Evolutionary conservation across 2,329 filamentous ascomycete genomes (phyloP), one percentile per base, ranked within the genome.

Genomic region (Phyllosticta citrichinensis): DNA sequence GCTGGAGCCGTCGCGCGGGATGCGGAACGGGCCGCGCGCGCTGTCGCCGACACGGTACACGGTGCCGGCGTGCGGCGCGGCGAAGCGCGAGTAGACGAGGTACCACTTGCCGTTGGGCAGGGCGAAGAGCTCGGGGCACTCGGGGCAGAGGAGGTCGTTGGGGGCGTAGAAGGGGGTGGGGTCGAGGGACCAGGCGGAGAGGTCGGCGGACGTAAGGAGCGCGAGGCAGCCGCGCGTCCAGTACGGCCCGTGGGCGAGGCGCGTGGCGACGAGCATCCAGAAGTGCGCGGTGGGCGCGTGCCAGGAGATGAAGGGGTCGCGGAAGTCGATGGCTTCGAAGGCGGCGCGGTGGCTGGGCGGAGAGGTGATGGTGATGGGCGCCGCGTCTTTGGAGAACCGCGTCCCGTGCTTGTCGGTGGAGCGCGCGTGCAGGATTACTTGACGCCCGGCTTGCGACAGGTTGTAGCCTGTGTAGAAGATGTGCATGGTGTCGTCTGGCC

Each of bases 401-500:
- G 66, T 63, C 9, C 70, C 70, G 30, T 71, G 67, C 1, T 63
- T 65, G 57, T 71, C 68, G 8, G 51, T 40, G 11, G 71, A 66
- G 8, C n/a, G 64, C 1, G 67, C 65, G 9, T 68, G 70, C 30
- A 74, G 64, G 33, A 74, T 71, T 6, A 69, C 70, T 58, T 74
- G 73, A n/a, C 66, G 67, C 6, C 72, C 71, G 30, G 65, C 64
- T 20, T 67, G 63, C 1, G 64, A 64, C 24, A 73, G 57, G 58
- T 70, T 73, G 61, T 74, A 74, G 1, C 73, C 73, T 10, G 73
- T 74, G 64, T 74, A 74, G 60, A 74, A 73, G 51, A 74, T 64
- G 58, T 73, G 71, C 70, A 74, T 70, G 33, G 65, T 65, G 6
- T 66, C 66, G 53, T 73, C 70, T 14, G 66, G 67, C 3, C 70